Conservation (phyloP, 73 alveolate genomes). For the Paramecium biaurelia region DNA sequence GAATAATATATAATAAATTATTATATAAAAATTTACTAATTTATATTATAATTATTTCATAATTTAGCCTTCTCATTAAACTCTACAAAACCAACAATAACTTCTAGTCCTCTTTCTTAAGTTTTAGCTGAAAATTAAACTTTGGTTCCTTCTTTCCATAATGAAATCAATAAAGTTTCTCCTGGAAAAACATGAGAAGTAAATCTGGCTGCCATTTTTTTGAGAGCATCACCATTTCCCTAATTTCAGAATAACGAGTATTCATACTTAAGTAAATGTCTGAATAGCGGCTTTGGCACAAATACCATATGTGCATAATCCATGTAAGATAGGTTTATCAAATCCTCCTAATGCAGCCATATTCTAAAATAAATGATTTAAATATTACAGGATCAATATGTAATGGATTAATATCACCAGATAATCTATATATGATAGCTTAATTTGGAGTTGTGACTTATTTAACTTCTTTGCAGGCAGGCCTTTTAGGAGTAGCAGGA, state of each 20-base stretch:
- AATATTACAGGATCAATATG: constrained; percentile 75
- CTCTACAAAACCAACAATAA: constrained; percentile 72
- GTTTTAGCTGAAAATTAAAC: constrained; percentile 79
- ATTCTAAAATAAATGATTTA: neutral
- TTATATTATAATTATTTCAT: constrained; percentile 29
- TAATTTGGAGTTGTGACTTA: constrained; percentile 69
- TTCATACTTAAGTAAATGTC: constrained; percentile 62
- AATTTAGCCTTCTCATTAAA: constrained; percentile 71
- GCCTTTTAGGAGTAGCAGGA: constrained; percentile 78
- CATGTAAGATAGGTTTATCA: constrained; percentile 89
- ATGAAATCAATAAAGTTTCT: constrained; percentile 75
- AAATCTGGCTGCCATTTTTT: constrained; percentile 72
- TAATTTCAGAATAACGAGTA: neutral
- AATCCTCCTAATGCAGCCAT: constrained; percentile 88
- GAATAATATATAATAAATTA: neutral
- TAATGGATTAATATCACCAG: constrained; percentile 84
- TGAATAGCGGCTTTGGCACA: constrained; percentile 73
- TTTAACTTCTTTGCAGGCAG: constrained; percentile 72
- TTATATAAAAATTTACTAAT: neutral
- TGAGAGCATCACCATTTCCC: constrained; percentile 66
- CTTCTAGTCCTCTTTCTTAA: constrained; percentile 78
- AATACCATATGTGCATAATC: constrained; percentile 85
- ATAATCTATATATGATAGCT: constrained; percentile 82
- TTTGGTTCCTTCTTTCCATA: constrained; percentile 81
- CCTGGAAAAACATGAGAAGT: constrained; percentile 91